phyloP scores from a whole-genome alignment of 108 stramenopile genomes.

The Pseudonitzschia pungens region DNA sequence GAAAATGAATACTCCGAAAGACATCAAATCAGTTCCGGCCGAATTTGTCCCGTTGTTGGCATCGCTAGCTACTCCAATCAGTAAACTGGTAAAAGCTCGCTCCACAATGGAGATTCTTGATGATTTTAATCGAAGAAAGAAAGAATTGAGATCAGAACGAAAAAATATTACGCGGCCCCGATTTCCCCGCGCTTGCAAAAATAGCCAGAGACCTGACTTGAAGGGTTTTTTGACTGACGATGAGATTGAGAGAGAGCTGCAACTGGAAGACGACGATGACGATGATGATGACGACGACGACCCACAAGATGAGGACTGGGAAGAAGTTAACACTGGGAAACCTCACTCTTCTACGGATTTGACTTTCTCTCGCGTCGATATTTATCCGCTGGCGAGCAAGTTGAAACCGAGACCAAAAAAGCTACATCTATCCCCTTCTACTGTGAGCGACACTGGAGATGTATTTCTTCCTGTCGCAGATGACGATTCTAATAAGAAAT shows the following conservation, averaged over 20 bases:
- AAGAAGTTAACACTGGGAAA: background rate
- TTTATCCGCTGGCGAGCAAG: background rate
- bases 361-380: background rate
- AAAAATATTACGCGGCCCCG: background rate
- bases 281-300: background rate
- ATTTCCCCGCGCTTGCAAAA: constrained; percentile 13
- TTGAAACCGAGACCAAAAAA: background rate
- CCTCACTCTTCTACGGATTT: background rate
- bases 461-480: background rate
- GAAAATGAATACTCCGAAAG: background rate
- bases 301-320: background rate
- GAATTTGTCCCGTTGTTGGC: constrained; percentile 6
- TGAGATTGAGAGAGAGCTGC: background rate
- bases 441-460: background rate
- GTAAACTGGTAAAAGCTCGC: background rate
- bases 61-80: background rate
- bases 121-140: background rate
- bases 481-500: background rate
- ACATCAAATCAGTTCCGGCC: background rate
- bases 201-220: too few relatives aligned
- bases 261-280: background rate
- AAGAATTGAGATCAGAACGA: background rate
- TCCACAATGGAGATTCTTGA: constrained; percentile 1
- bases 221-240: background rate
- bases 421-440: background rate